Evolutionary conservation across 2,329 filamentous ascomycete genomes (phyloP), one percentile per base, ranked within the genome.

Genomic region (Chrysoporthe puriensis): DNA sequence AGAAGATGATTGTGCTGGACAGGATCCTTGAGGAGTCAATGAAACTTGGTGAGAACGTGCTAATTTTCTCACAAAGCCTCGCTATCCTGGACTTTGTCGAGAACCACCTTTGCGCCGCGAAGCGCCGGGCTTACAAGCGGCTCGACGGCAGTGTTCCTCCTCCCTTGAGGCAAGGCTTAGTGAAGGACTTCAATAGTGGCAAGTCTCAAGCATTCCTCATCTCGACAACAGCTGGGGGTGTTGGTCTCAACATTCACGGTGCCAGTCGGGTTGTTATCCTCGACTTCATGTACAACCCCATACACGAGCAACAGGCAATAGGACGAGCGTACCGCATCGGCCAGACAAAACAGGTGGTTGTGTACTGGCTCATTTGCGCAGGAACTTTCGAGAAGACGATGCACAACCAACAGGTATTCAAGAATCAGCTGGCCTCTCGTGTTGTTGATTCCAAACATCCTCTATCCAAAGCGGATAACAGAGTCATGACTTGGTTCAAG

Each of bases 201-300:
- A 70, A 78, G 2, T 77, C 79, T 1, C 84, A 88, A 34, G 83
- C 96, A 0, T 92, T 92, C 74, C 81, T 97, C 1, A 93, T 97
- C 66, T 97, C 93, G 0, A 97, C 93, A 0, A 88, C 79, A 69
- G 93, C 94, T 9, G 94, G 94, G 32, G 93, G 93, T 0, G 81
- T 94, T 1, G 94, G 94, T 0, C 82, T 97, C 62, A 97, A 97
- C 69, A 90, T 97, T 14, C 87, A 88, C 52, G 90, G 91, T 1
- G 94, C 94, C 1, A 97, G 94, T 75, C 88, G 94, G 26, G 92
- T 97, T 1, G 86, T 97, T 26, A 90, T 97, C 26, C 91, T 96
- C 66, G 94, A 97, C 76, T 93, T 91, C 74, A 84, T 85, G 69
- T 97, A 90, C 79, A 96, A 94, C 71, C 94, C 94, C 0, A 85